These are phyloP conservation scores for Crataegus laevigata DNA, from an alignment of 306 rosid genomes.

Conservation along the genomic window DNA sequence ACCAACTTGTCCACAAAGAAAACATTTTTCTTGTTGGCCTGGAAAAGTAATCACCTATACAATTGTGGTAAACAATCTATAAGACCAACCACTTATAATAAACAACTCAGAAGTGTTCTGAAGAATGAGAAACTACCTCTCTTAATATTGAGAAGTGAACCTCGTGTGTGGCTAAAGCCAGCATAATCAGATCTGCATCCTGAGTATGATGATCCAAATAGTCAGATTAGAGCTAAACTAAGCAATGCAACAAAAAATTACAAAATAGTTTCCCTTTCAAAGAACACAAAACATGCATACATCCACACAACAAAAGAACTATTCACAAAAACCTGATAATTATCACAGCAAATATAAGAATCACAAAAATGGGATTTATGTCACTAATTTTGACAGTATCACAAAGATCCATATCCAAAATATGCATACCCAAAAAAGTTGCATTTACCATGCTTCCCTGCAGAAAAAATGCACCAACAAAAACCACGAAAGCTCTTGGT, in stretches of 20 bases:
- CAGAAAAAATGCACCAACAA: constrained; percentile 12
- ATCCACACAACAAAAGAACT: not conserved
- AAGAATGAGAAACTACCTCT: constrained; percentile 62
- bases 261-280: constrained; percentile 10
- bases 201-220: constrained; percentile 23
- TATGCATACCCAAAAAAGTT: constrained; percentile 35
- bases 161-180: constrained; percentile 89
- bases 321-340: not conserved
- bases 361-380: constrained; percentile 41
- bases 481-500: constrained; percentile 22
- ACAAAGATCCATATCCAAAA: constrained; percentile 36
- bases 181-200: constrained; percentile 98
- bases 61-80: constrained; percentile 14
- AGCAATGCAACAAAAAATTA: not conserved
- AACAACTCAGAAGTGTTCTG: constrained; percentile 11
- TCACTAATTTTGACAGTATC: constrained; percentile 42
- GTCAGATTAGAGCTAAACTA: not conserved
- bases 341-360: not conserved
- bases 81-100: constrained; percentile 21
- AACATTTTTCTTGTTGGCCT: constrained; percentile 92
- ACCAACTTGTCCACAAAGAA: constrained; percentile 80
- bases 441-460: constrained; percentile 55
- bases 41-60: constrained; percentile 76
- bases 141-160: constrained; percentile 90
- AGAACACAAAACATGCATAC: not conserved